These are phyloP conservation scores for Gracilaria gracilis DNA, from an alignment of 23 red algal genomes.

Conservation along the genomic window DNA sequence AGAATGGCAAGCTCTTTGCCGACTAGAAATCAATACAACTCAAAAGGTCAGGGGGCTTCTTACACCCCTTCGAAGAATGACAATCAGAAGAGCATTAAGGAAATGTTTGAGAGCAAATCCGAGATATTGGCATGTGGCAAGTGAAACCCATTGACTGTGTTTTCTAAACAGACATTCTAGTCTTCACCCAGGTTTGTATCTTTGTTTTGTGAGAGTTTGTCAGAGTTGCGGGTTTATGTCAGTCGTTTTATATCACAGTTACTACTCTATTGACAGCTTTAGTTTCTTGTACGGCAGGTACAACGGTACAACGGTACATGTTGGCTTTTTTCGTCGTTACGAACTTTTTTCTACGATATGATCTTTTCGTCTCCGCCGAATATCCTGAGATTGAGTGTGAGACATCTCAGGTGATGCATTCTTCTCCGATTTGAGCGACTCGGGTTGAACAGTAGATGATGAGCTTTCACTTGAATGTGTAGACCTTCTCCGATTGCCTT, in stretches of 20 bases:
- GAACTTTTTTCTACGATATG: not conserved
- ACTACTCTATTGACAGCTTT: conserved; percentile 4
- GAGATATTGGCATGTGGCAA: too few species aligned
- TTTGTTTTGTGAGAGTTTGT: not conserved
- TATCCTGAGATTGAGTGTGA: not conserved
- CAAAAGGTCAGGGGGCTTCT: too few species aligned
- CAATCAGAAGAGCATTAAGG: too few species aligned
- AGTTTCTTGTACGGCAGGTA: not conserved
- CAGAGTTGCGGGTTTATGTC: not conserved
- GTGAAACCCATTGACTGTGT: not conserved
- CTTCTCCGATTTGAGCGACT: not conserved
- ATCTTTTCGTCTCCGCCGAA: not conserved
- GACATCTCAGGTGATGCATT: not conserved
- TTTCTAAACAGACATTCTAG: not conserved
- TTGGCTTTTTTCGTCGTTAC: not conserved
- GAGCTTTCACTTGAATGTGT: conserved; percentile 3
- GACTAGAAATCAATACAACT: too few species aligned
- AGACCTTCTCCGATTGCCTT: not conserved
- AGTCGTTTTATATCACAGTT: conserved; percentile 2
- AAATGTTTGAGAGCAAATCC: too few species aligned
- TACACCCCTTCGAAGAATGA: too few species aligned
- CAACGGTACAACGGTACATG: too few species aligned
- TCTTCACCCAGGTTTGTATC: not conserved
- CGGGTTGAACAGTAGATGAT: not conserved
- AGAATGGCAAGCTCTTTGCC: too few species aligned